These are phyloP conservation scores for Ascochyta clinopodiicola DNA, from an alignment of 2,329 filamentous ascomycete species.

Conservation along the genomic window DNA sequence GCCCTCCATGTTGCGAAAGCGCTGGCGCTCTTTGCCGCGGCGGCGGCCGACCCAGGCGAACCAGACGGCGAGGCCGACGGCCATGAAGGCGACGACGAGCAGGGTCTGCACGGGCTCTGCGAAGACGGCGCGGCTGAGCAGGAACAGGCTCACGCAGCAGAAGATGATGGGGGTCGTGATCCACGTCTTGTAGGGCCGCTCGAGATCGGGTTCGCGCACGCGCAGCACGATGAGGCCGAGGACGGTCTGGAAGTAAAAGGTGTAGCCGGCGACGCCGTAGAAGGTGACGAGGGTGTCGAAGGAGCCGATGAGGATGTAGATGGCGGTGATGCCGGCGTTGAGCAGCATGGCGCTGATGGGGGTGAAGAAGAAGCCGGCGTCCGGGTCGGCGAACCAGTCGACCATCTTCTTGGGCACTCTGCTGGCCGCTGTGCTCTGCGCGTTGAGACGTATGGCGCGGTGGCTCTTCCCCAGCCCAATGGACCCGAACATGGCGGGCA, in stretches of 20 bases:
- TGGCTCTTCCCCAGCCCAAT: slow-evolving; percentile 70
- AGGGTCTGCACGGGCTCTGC: slow-evolving; percentile 89
- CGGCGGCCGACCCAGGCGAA: slow-evolving; percentile 78
- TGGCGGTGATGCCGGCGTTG: slow-evolving; percentile 74
- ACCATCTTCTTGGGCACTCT: slow-evolving; percentile 34
- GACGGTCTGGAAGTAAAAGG: slow-evolving; percentile 96
- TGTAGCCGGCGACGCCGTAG: slow-evolving; percentile 95
- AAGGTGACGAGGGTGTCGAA: slow-evolving; percentile 94
- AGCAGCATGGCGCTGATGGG: slow-evolving; percentile 90
- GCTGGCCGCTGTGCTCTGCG: slow-evolving; percentile 29
- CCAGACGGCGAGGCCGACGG: slow-evolving; percentile 84
- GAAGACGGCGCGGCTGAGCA: slow-evolving; percentile 87
- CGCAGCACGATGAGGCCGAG: slow-evolving; percentile 90
- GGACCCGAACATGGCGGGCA: slow-evolving; percentile 81
- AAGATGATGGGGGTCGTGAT: slow-evolving; percentile 97
- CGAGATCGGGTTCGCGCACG: slow-evolving; percentile 83
- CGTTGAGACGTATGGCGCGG: slow-evolving; percentile 41
- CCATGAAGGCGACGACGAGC: slow-evolving; percentile 83
- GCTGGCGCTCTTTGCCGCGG: slow-evolving; percentile 32
- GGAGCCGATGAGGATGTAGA: slow-evolving; percentile 86
- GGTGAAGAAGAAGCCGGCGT: slow-evolving; percentile 86
- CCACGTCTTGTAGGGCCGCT: slow-evolving; percentile 94
- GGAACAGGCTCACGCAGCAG: slow-evolving; percentile 94
- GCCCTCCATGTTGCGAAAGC: slow-evolving; percentile 32
- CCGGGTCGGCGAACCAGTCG: slow-evolving; percentile 59